phyloP scores from a whole-genome alignment of 148 eudicot genomes.

The Amaranthus hypochondriacus region DNA sequence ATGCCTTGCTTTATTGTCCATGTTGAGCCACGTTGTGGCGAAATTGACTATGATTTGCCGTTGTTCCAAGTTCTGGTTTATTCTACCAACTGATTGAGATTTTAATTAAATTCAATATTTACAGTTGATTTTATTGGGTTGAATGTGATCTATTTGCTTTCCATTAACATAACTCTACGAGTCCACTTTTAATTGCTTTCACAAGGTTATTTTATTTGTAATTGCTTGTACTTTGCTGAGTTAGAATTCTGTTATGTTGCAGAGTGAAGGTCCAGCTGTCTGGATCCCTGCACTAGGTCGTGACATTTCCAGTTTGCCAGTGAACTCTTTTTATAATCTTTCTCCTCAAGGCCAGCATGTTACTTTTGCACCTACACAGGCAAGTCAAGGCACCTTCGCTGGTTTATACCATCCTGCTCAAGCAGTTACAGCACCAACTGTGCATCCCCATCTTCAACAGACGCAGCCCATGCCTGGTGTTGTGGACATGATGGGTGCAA shows the following conservation, averaged over 20 bases:
- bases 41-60: not conserved
- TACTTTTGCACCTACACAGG: slow-evolving; percentile 57
- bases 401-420: slow-evolving; percentile 67
- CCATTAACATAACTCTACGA: not conserved
- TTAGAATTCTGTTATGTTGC: slow-evolving; percentile 20
- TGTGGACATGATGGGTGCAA: slow-evolving; percentile 55
- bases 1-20: not conserved
- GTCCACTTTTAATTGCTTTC: not conserved
- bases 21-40: not conserved
- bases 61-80: not conserved
- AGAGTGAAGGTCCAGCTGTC: slow-evolving; percentile 74
- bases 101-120: not conserved
- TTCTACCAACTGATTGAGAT: not conserved
- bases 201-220: not conserved
- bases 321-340: slow-evolving; percentile 64
- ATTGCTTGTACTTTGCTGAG: not conserved
- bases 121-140: not conserved
- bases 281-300: slow-evolving; percentile 69
- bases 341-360: slow-evolving; percentile 58
- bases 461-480: slow-evolving; percentile 66
- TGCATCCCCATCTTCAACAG: slow-evolving; percentile 72
- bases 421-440: slow-evolving; percentile 42
- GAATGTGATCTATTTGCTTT: not conserved
- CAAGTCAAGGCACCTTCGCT: slow-evolving; percentile 50
- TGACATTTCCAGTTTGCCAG: slow-evolving; percentile 59